Evolutionary conservation across 179 eudicot genomes (phyloP).

Genomic region (Nepenthes alata): DNA sequence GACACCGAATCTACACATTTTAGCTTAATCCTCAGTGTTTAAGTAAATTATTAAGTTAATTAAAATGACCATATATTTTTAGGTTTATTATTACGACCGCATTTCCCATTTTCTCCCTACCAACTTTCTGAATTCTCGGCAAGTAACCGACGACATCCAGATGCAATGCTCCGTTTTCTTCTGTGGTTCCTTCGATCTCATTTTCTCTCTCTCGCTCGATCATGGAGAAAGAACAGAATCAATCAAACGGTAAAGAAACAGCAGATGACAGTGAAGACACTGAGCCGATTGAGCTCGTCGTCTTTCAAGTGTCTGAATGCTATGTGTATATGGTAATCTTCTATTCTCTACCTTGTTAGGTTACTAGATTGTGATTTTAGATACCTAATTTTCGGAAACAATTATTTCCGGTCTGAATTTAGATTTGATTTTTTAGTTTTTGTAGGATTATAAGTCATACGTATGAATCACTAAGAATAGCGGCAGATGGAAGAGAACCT

Average conservation of each 20-base stretch:
- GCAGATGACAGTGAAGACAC: constrained; percentile 24
- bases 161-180: not conserved
- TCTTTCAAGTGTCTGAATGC: constrained; percentile 77
- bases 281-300: constrained; percentile 56
- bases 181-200: not conserved
- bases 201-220: not conserved
- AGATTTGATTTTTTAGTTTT: no score
- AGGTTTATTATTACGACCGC: not conserved
- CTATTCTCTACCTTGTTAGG: constrained; percentile 1
- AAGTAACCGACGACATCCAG: not conserved
- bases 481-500: no score
- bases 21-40: no score
- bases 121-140: not conserved
- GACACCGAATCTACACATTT: no score
- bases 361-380: constrained; percentile 6
- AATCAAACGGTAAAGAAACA: constrained; percentile 19
- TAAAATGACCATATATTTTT: no score
- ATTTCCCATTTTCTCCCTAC: not conserved
- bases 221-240: constrained; percentile 13
- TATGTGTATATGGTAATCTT: constrained; percentile 64
- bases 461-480: no score
- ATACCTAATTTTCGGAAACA: not conserved
- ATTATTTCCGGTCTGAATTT: no score
- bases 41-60: no score
- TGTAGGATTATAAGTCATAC: no score